These are phyloP conservation scores for Fusarium graminum DNA, from an alignment of 2,329 filamentous ascomycete genomes.

Conservation along the genomic window DNA sequence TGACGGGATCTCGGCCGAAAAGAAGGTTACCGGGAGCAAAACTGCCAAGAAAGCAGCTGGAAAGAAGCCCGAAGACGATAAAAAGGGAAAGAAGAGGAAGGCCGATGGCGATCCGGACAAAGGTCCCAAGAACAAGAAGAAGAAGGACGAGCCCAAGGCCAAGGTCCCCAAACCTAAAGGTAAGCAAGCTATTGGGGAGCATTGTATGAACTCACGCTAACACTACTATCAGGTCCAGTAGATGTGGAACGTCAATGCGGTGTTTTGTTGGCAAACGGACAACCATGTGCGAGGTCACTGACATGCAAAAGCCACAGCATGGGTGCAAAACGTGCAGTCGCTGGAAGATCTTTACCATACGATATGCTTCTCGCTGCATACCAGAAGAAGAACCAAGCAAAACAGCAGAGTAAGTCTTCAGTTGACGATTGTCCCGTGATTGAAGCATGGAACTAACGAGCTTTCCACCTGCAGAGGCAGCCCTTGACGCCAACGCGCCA, in stretches of 20 bases:
- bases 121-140: slow-evolving; percentile 89
- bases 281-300: slow-evolving; percentile 86
- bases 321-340: slow-evolving; percentile 91
- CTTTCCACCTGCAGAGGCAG: slow-evolving; percentile 70
- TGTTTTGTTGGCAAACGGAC: slow-evolving; percentile 85
- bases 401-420: slow-evolving; percentile 84
- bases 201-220: slow-evolving; percentile 29
- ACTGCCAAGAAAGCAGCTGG: slow-evolving; percentile 73
- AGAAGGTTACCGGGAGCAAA: slow-evolving; percentile 58
- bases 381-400: slow-evolving; percentile 98
- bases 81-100: slow-evolving; percentile 83
- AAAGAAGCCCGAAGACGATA: slow-evolving; percentile 75
- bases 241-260: slow-evolving; percentile 96
- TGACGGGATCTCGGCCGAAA: slow-evolving; percentile 59
- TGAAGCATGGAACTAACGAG: slow-evolving; percentile 26
- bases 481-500: slow-evolving; percentile 93
- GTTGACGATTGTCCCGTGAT: not conserved
- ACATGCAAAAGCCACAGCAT: slow-evolving; percentile 97
- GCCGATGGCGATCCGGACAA: slow-evolving; percentile 83
- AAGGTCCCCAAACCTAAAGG: slow-evolving; percentile 88
- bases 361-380: slow-evolving; percentile 91
- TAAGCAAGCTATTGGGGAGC: slow-evolving; percentile 50
- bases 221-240: slow-evolving; percentile 72
- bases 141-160: slow-evolving; percentile 90
- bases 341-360: slow-evolving; percentile 88